Evolutionary conservation across 164 flowering plant genomes (phyloP).

Genomic region (Tetrastigma voinierianum): DNA sequence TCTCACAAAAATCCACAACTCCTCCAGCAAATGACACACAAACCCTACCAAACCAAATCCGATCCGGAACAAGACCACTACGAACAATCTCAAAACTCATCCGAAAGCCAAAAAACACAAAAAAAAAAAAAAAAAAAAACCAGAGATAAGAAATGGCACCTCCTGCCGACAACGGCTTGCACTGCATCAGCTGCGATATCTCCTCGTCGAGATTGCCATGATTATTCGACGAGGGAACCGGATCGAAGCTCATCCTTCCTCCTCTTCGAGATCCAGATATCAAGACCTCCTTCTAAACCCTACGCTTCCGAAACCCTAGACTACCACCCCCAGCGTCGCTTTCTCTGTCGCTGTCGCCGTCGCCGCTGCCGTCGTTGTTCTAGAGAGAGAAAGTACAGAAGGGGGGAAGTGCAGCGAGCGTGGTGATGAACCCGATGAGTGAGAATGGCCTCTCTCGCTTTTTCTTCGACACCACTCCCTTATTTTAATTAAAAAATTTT

Average conservation of each 20-base stretch:
- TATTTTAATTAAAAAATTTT: not conserved
- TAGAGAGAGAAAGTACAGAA: constrained; percentile 8
- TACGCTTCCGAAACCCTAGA: constrained; percentile 28
- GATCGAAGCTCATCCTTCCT: constrained; percentile 53
- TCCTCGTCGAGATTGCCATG: constrained; percentile 78
- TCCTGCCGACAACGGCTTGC: constrained; percentile 88
- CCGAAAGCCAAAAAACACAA: not conserved
- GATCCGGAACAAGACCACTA: constrained; percentile 11
- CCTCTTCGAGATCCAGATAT: constrained; percentile 12
- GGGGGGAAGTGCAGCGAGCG: constrained; percentile 13
- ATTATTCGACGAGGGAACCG: constrained; percentile 45
- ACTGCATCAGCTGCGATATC: constrained; percentile 94
- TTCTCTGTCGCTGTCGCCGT: too few relatives aligned
- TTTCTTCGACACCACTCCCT: constrained; percentile 10
- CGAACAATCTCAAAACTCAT: not conserved
- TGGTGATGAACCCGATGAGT: constrained; percentile 23
- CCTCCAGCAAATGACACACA: not conserved
- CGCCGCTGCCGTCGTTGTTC: not conserved
- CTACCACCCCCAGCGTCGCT: constrained; percentile 5
- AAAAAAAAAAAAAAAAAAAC: not conserved
- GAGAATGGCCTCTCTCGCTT: constrained; percentile 1
- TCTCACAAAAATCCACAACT: not conserved
- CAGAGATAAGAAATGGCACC: constrained; percentile 32
- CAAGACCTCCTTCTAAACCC: constrained; percentile 13
- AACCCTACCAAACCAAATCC: constrained; percentile 6